A percentile compares a stretch with the other conserved stretches of the same genome.
phyloP scores from a whole-genome alignment of 148 eudicot species.

The Salicornia ramosissima region DNA sequence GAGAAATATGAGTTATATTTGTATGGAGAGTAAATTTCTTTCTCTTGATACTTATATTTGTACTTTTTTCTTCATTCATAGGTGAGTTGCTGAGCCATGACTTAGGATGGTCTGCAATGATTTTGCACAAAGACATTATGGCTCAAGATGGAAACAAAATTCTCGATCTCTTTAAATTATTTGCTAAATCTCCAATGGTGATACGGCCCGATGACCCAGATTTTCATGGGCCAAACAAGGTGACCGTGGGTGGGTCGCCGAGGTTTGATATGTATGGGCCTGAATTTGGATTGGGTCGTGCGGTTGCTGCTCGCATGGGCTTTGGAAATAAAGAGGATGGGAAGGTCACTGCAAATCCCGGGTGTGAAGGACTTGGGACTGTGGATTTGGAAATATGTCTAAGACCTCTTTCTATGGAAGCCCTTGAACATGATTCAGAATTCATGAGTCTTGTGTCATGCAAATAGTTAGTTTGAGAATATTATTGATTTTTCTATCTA shows the following conservation, averaged over 20 bases:
- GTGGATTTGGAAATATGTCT: conserved; percentile 75
- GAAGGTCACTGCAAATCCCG: conserved; percentile 68
- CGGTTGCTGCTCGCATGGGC: conserved; percentile 56
- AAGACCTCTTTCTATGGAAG: conserved; percentile 52
- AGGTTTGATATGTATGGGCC: conserved; percentile 70
- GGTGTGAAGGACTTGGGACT: conserved; percentile 52
- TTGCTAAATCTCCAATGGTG: not conserved
- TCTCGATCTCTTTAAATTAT: not conserved
- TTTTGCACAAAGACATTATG: conserved; percentile 32
- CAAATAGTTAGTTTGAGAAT: not conserved
- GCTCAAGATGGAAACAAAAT: conserved; percentile 32
- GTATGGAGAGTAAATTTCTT: no score
- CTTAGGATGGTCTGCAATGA: conserved; percentile 49
- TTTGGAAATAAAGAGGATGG: conserved; percentile 70
- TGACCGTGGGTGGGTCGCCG: conserved; percentile 59
- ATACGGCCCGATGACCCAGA: conserved; percentile 15
- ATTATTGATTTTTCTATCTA: no score
- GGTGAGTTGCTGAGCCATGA: conserved; percentile 44
- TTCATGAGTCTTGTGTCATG: conserved; percentile 51
- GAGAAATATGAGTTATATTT: no score
- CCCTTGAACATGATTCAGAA: conserved; percentile 43
- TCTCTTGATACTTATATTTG: no score
- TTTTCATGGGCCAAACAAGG: conserved; percentile 36
- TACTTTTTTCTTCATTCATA: no score
- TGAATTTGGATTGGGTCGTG: conserved; percentile 71